phyloP scores from a whole-genome alignment of 371 early-diverging fungal species.

The Actinomucor elegans region DNA sequence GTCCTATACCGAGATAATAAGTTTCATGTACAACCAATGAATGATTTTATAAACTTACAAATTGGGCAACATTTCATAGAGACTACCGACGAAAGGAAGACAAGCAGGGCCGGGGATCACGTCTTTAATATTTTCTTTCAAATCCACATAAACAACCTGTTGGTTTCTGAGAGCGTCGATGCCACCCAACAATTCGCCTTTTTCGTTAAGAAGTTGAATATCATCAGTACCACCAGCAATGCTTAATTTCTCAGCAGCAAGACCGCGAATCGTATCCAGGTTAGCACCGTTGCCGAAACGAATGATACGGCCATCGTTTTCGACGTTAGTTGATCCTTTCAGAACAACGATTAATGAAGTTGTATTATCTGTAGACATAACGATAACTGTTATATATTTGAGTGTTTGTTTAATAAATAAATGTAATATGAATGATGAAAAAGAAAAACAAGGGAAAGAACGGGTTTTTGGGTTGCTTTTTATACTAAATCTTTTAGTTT shows the following conservation, averaged over 20 bases:
- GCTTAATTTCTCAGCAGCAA: conserved; percentile 31
- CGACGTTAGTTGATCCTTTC: conserved; percentile 19
- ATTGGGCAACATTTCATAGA: conserved; percentile 37
- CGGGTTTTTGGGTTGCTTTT: not conserved
- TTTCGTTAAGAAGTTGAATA: conserved; percentile 11
- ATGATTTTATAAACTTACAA: conserved; percentile 31
- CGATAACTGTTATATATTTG: too few species aligned
- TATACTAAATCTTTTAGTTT: not conserved
- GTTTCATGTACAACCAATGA: not conserved
- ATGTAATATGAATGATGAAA: not conserved
- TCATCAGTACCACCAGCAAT: conserved; percentile 9
- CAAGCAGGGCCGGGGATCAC: conserved; percentile 29
- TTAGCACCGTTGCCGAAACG: conserved; percentile 28
- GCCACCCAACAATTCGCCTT: conserved; percentile 16
- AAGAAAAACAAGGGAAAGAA: not conserved
- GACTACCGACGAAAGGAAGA: conserved; percentile 37
- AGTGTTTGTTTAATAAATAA: not conserved
- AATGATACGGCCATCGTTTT: conserved; percentile 31
- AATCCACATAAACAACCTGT: conserved; percentile 25
- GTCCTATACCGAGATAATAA: conserved; percentile 10
- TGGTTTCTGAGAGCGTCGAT: conserved; percentile 26
- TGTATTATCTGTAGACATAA: conserved; percentile 18
- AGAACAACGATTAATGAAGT: conserved; percentile 32
- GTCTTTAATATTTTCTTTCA: conserved; percentile 21
- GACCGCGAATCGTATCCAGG: conserved; percentile 24